Base-by-base conservation (phyloP, 1,284 basidiomycete species). In the Hymenochaete sp. region DNA sequence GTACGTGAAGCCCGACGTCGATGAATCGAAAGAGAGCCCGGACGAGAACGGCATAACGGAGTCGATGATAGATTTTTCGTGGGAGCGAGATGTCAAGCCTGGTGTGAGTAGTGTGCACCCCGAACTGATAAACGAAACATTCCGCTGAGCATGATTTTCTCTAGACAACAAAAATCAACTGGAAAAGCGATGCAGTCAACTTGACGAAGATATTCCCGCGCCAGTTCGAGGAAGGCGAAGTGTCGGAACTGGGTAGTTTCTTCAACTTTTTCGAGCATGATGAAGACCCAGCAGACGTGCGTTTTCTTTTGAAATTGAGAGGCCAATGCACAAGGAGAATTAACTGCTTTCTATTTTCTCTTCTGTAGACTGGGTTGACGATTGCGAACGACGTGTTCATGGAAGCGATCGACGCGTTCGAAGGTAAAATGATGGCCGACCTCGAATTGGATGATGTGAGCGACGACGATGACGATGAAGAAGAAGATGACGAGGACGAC, bases 251-350 rank as follows among this genome's bases (percentile, higher is more conserved):
- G 38, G 89, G 90, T 46, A 87, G 80, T 57, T 90, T 93, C 69
- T 93, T 93, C 74, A 87, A 89, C 65, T 82, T 81, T 57, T 91
- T 93, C 55, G 87, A 86, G 61, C 61, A 72, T 45, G 68, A 69
- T 13, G 59, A 67, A 24, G 85, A 88, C 57, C 71, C 73, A 8
- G 73, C 68, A 50, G 82, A 86, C 53, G 84, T 86, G 55, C 64
- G 80, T 71, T n/a, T n/a, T n/a, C n/a, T n/a, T n/a, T n/a, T n/a
- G n/a, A n/a, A n/a, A n/a, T n/a, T n/a, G n/a, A n/a, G n/a, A n/a
- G n/a, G n/a, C n/a, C n/a, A n/a, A n/a, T n/a, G n/a, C n/a, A n/a
- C n/a, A n/a, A 14, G 28, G 28, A 31, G 32, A n/a, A 19, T 50
- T 18, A 16, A 32, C 24, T 25, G 26, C 16, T 14, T 37, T 36